phyloP scores from a whole-genome alignment of 2,329 filamentous ascomycete genomes.

The Ophiostoma novo-ulmi region DNA sequence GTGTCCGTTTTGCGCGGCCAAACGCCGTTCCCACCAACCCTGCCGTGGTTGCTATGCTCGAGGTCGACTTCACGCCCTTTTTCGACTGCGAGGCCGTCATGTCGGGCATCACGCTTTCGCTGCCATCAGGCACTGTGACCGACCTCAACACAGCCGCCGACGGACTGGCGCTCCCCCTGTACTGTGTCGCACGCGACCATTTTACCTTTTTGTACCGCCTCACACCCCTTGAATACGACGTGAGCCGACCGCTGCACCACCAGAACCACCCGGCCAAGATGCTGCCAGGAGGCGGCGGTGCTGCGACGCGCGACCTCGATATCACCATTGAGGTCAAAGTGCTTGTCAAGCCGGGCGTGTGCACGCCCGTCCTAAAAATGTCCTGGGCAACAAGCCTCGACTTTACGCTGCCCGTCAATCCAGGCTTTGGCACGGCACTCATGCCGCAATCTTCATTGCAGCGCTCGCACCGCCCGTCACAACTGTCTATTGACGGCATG shows the following conservation, averaged over 20 bases:
- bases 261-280: conserved; percentile 12
- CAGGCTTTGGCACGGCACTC: conserved; percentile 50
- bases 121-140: conserved; percentile 55
- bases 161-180: conserved; percentile 50
- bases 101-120: conserved; percentile 51
- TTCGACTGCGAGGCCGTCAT: conserved; percentile 63
- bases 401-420: conserved; percentile 61
- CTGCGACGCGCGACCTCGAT: conserved; percentile 46
- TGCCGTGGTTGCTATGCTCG: conserved; percentile 63
- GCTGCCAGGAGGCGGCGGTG: background rate
- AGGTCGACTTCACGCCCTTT: conserved; percentile 68
- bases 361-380: conserved; percentile 58
- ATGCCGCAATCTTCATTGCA: conserved; percentile 52
- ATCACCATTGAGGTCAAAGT: conserved; percentile 59
- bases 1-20: conserved; percentile 65
- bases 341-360: conserved; percentile 50
- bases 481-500: conserved; percentile 57
- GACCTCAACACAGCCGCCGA: conserved; percentile 43
- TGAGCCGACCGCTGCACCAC: conserved; percentile 34
- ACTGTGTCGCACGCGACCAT: conserved; percentile 67
- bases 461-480: conserved; percentile 57
- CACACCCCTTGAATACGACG: conserved; percentile 46
- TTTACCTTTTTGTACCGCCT: conserved; percentile 69
- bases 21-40: conserved; percentile 53
- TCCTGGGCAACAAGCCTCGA: conserved; percentile 65